A percentile compares a stretch with the other conserved stretches of the same genome.
Conservation (phyloP, 441 rosid genomes). For the Populus trichocarpa region DNA sequence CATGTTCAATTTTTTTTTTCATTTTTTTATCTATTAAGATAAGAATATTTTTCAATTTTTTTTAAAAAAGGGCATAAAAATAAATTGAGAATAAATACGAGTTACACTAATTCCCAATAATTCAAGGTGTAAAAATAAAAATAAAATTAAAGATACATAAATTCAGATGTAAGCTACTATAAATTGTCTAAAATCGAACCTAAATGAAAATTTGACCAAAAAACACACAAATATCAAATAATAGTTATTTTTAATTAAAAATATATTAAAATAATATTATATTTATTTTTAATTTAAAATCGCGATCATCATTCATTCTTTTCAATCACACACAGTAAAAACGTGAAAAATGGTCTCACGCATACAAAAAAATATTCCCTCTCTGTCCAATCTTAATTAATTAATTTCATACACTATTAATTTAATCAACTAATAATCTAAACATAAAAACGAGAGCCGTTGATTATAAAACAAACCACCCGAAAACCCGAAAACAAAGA, state of each 20-base stretch:
- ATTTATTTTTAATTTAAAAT: no score
- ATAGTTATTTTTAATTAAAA: no score
- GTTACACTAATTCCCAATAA: background rate
- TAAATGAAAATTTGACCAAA: background rate
- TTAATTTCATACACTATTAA: background rate
- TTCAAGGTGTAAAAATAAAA: no score
- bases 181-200: background rate
- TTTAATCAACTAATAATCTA: slow-evolving; percentile 14
- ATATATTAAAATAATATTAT: no score
- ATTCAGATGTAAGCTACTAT: background rate
- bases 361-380: slow-evolving; percentile 1
- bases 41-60: no score
- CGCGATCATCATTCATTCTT: background rate
- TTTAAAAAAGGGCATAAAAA: no score
- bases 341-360: background rate
- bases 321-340: background rate
- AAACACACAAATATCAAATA: no score
- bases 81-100: background rate
- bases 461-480: slow-evolving; percentile 70
- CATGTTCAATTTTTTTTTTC: background rate
- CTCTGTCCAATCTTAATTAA: background rate
- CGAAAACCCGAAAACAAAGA: slow-evolving; percentile 82
- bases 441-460: slow-evolving; percentile 79
- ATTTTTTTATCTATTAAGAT: no score
- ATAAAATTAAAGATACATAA: background rate